These are phyloP conservation scores for Psilocybe sp. DNA, from an alignment of 768 basidiomycete species.

Conservation along the genomic window DNA sequence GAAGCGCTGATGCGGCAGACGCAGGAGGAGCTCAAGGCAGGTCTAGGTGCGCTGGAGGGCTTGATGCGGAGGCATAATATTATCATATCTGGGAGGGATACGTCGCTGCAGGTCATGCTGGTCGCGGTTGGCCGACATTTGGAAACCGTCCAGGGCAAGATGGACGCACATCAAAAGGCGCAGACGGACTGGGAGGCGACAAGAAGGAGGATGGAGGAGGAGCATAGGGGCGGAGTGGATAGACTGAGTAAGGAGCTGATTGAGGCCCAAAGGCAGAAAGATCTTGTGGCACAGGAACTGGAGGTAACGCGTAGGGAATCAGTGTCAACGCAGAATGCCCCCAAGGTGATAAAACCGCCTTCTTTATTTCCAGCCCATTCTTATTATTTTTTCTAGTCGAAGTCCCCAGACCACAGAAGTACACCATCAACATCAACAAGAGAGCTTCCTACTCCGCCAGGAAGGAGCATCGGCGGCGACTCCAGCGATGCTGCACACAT, in stretches of 20 bases:
- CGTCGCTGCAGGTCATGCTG: conserved; percentile 47
- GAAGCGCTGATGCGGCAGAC: conserved; percentile 27
- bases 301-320: conserved; percentile 51
- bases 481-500: conserved; percentile 49
- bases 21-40: conserved; percentile 20
- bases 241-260: conserved; percentile 15
- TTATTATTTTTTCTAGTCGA: too few species aligned
- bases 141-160: conserved; percentile 40
- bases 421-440: background rate
- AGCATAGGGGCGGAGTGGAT: conserved; percentile 42
- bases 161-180: conserved; percentile 38
- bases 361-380: too few species aligned
- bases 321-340: conserved; percentile 34
- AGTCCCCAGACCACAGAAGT: too few species aligned
- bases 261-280: conserved; percentile 19
- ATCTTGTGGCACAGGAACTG: conserved; percentile 46
- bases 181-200: conserved; percentile 47
- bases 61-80: conserved; percentile 59
- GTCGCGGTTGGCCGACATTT: conserved; percentile 51
- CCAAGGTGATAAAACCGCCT: background rate
- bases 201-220: conserved; percentile 47
- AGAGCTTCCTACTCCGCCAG: conserved; percentile 23
- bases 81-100: conserved; percentile 49
- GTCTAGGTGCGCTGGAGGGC: conserved; percentile 41
- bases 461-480: conserved; percentile 15